Base-by-base conservation (phyloP, 352 stramenopile genomes). In the Paralagenidium karlingii region DNA sequence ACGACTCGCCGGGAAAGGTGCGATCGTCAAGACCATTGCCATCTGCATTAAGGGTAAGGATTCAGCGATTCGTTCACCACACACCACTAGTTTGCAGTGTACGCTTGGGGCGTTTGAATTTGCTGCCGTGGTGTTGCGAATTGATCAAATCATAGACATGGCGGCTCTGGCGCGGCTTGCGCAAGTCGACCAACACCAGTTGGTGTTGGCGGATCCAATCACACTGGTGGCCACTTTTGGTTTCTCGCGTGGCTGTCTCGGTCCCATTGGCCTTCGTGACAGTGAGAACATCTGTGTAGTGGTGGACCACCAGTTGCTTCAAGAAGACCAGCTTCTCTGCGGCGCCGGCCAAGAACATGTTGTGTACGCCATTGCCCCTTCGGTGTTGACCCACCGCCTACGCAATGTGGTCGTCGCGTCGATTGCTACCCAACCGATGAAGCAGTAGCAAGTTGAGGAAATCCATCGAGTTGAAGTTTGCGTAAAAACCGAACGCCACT, bases 21-120 rank as follows among this genome's bases (percentile, higher is more conserved):
- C 71, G 20, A 31, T 85, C 2, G 66, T 82, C 32, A 85, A 82
- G 44, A 85, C 60, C 3, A 80, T 85, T 40, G 71, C 71, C 5
- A 28, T 82, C 2, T 18, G 64, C 8, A 26, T 73, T 44, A 51
- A n/a, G n/a, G n/a, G n/a, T n/a, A n/a, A n/a, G n/a, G n/a, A n/a
- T n/a, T n/a, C n/a, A n/a, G n/a, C n/a, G n/a, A n/a, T n/a, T n/a
- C n/a, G n/a, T n/a, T n/a, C n/a, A n/a, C n/a, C n/a, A n/a, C n/a
- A n/a, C n/a, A n/a, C n/a, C n/a, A n/a, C n/a, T n/a, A n/a, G n/a
- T n/a, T n/a, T n/a, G n/a, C n/a, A n/a, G n/a, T n/a, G n/a, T n/a
- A n/a, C n/a, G n/a, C n/a, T n/a, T n/a, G n/a, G n/a, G n/a, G n/a
- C n/a, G n/a, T n/a, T n/a, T n/a, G n/a, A n/a, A n/a, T n/a, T n/a